Evolutionary conservation across 1,284 basidiomycete species (phyloP), one percentile per base, ranked within the genome.

Genomic region (Xerocomus minutiporus): DNA sequence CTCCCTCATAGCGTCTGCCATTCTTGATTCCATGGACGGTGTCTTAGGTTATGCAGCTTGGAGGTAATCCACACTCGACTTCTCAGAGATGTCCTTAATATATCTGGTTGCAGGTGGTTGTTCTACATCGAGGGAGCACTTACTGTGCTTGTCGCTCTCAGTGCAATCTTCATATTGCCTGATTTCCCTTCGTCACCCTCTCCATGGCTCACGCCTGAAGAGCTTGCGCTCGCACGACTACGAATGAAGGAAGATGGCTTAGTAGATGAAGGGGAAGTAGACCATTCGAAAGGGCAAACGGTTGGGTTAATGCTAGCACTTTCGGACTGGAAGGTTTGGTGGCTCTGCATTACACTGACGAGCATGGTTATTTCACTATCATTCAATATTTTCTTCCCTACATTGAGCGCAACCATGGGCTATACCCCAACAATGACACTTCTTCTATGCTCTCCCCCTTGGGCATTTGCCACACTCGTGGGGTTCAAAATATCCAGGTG

Each of bases 61-160:
- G 91, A 74, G 86, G 78, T 62, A 34, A 51, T 45, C 6, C 7
- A 2, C 9, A 20, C 8, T 31, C 34, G 9, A 36, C 23, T 28
- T 41, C 35, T 32, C 20, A 8, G 6, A 26, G 38, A 35, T 4
- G 9, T 35, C 51, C 13, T 20, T 28, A 8, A 36, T 1, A 12
- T 44, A 35, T 43, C 34, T 34, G 29, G 51, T 11, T 46, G 6
- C 38, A 58, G 59, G 38, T 62, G 87, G 88, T 73, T 91, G 1
- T 91, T 91, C 73, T 90, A 77, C 65, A 82, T 90, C 41, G 85
- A 89, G 67, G 86, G 86, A 17, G 71, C 75, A 5, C 65, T 88
- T 9, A 88, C 86, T 1, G 78, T 89, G 60, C 69, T 79, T 48
- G 74, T 88, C 35, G 88, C 86, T 15, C 60, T 82, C 48, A 43